Percentiles rank a stretch among this genome's conserved stretches.
These are phyloP conservation scores for Fonsecaea pedrosoi DNA, from an alignment of 2,329 filamentous ascomycete species.

Conservation along the genomic window DNA sequence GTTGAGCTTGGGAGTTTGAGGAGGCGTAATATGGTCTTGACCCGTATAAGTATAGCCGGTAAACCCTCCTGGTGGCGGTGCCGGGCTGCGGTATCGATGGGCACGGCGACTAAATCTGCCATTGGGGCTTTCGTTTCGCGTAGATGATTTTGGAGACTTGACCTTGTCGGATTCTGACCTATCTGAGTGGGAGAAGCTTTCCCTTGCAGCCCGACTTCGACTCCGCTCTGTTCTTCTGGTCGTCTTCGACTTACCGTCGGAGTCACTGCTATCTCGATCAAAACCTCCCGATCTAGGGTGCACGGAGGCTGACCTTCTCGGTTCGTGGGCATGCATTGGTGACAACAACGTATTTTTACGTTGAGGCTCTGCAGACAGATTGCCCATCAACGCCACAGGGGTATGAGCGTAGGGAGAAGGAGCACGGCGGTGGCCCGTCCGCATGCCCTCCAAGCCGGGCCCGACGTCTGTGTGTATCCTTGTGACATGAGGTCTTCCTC, in stretches of 20 bases:
- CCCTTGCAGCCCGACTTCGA: constrained; percentile 25
- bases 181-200: constrained; percentile 31
- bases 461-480: constrained; percentile 38
- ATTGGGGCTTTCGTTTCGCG: constrained; percentile 15
- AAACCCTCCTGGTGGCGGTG: constrained; percentile 22
- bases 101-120: constrained; percentile 14
- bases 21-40: constrained; percentile 36
- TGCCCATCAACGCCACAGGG: constrained; percentile 2
- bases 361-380: constrained; percentile 13
- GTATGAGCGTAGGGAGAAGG: constrained; percentile 39
- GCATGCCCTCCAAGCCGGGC: constrained; percentile 28
- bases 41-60: constrained; percentile 31
- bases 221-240: constrained; percentile 28
- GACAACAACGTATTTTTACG: constrained; percentile 26
- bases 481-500: constrained; percentile 37
- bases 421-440: constrained; percentile 30
- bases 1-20: constrained; percentile 32
- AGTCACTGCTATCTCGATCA: constrained; percentile 30
- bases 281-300: constrained; percentile 17
- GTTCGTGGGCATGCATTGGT: constrained; percentile 29
- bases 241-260: constrained; percentile 28
- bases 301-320: constrained; percentile 27
- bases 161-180: constrained; percentile 30
- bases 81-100: constrained; percentile 33
- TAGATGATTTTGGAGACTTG: constrained; percentile 16